These are phyloP conservation scores for Cyclanthera cordifolia DNA, from an alignment of 306 rosid species.

Conservation along the genomic window DNA sequence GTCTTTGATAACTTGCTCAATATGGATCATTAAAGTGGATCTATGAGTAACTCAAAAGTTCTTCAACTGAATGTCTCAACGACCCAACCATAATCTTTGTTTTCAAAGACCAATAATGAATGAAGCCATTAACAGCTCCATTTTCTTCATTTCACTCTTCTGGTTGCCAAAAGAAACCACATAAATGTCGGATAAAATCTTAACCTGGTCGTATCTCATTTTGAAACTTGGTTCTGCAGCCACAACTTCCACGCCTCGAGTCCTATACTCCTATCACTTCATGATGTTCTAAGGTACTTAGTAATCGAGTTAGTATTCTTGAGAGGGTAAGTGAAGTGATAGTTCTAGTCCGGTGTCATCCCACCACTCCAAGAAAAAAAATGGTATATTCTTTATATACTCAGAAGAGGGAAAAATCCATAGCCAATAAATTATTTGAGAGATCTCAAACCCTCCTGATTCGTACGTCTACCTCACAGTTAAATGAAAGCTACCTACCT, in stretches of 20 bases:
- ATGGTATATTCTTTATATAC: no score
- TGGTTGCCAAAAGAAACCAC: background rate
- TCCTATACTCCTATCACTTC: background rate
- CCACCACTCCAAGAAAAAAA: background rate
- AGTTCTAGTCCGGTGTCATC: background rate
- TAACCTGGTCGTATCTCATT: background rate
- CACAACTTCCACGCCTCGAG: background rate
- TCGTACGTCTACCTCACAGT: no score
- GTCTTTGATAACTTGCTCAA: background rate
- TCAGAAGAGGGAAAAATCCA: no score
- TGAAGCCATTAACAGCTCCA: background rate
- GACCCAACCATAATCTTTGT: background rate
- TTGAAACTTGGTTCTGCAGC: background rate
- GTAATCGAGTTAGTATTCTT: background rate
- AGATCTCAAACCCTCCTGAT: no score
- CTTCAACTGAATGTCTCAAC: background rate
- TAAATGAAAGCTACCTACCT: no score
- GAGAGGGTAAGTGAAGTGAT: background rate
- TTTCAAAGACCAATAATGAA: background rate
- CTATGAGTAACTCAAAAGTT: background rate
- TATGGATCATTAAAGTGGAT: background rate
- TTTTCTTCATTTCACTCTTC: background rate
- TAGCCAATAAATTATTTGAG: no score
- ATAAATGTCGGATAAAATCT: background rate
- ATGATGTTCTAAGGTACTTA: background rate